A percentile compares a stretch with the other conserved stretches of the same genome.
These are phyloP conservation scores for Peronospora destructor DNA, from an alignment of 352 stramenopile species.

Conservation along the genomic window DNA sequence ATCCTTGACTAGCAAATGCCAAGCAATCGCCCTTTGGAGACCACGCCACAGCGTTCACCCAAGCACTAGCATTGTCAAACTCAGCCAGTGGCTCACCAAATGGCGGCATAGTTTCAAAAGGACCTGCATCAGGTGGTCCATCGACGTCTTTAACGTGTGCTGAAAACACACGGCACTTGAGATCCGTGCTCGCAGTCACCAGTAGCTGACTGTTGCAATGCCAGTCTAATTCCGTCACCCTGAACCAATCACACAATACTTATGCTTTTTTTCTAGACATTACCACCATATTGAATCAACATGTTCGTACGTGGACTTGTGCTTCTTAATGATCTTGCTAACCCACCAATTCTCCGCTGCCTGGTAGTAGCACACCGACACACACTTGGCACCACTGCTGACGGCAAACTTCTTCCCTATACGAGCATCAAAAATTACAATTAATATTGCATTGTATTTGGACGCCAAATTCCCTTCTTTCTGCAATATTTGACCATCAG, in stretches of 20 bases:
- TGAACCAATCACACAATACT: constrained; percentile 13
- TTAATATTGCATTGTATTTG: not conserved
- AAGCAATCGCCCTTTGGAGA: constrained; percentile 84
- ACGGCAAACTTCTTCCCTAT: constrained; percentile 91
- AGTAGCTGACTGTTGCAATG: constrained; percentile 91
- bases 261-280: not conserved
- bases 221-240: constrained; percentile 86
- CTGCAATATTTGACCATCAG: constrained; percentile 51
- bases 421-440: constrained; percentile 3
- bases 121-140: constrained; percentile 48
- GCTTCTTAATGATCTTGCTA: constrained; percentile 94
- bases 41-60: constrained; percentile 90
- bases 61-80: constrained; percentile 85
- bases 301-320: constrained; percentile 90
- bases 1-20: constrained; percentile 88
- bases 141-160: constrained; percentile 86
- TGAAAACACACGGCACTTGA: constrained; percentile 91
- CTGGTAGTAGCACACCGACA: constrained; percentile 92
- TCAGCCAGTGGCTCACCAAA: constrained; percentile 80
- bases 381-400: constrained; percentile 87
- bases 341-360: constrained; percentile 92
- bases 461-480: not conserved
- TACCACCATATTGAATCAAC: constrained; percentile 9
- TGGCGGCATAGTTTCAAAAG: constrained; percentile 63
- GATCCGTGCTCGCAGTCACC: constrained; percentile 87